phyloP scores from a whole-genome alignment of 2,329 filamentous ascomycete genomes.

The Colletotrichum falcatum region DNA sequence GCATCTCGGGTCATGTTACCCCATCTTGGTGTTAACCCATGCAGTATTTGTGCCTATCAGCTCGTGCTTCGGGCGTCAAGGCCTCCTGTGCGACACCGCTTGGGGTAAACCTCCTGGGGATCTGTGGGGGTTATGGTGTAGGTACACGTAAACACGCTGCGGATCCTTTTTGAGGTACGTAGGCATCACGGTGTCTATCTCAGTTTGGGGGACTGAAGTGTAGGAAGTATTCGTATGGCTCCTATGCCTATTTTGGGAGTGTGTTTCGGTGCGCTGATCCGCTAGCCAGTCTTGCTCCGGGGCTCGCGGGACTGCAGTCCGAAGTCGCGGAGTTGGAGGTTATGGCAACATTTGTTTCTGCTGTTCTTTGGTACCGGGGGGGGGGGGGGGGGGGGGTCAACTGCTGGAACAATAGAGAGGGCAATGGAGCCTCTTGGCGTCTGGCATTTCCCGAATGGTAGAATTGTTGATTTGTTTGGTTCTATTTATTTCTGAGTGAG shows the following conservation, averaged over 20 bases:
- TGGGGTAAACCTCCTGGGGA: background rate
- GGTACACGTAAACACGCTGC: background rate
- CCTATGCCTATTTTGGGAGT: slow-evolving; percentile 18
- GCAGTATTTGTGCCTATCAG: background rate
- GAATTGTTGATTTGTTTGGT: slow-evolving; percentile 1
- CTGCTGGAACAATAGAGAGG: background rate
- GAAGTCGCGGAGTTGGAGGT: slow-evolving; percentile 25
- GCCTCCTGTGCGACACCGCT: background rate
- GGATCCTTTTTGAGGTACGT: too few species aligned
- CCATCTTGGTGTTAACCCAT: background rate
- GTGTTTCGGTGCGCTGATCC: slow-evolving; percentile 40
- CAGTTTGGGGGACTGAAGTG: background rate
- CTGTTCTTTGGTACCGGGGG: slow-evolving; percentile 14
- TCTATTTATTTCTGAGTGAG: slow-evolving; percentile 4
- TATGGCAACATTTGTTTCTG: slow-evolving; percentile 26
- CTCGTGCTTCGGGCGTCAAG: background rate
- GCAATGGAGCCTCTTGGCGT: slow-evolving; percentile 27
- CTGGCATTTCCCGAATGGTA: slow-evolving; percentile 12
- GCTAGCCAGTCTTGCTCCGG: slow-evolving; percentile 30
- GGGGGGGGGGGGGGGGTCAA: too few species aligned
- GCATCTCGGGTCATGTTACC: slow-evolving; percentile 9
- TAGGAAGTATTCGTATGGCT: background rate
- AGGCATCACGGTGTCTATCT: too few species aligned
- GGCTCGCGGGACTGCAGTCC: slow-evolving; percentile 31
- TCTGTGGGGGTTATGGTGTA: background rate